phyloP scores from a whole-genome alignment of 2,329 filamentous ascomycete species.

The Thermochaetoides dissita region DNA sequence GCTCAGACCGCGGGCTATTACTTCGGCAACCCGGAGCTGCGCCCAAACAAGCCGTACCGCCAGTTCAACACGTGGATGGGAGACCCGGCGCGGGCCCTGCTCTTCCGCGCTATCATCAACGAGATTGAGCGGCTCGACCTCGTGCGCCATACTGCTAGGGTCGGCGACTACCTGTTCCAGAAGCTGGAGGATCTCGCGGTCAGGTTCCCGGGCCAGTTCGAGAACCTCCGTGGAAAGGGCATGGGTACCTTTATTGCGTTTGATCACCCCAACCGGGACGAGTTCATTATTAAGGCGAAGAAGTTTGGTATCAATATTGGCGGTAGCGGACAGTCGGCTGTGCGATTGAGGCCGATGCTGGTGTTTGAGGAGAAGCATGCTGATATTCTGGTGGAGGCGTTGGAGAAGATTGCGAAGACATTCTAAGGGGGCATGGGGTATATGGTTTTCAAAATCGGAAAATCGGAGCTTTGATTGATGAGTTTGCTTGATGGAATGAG shows the following conservation, averaged over 20 bases:
- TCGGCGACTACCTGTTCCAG: conserved; percentile 64
- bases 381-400: conserved; percentile 63
- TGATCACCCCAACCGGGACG: conserved; percentile 67
- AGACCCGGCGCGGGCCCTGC: conserved; percentile 68
- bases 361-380: conserved; percentile 86
- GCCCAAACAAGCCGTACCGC: conserved; percentile 84
- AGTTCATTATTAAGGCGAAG: conserved; percentile 69
- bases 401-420: conserved; percentile 54
- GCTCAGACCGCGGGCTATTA: conserved; percentile 90
- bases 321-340: conserved; percentile 60
- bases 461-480: background rate
- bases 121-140: conserved; percentile 66
- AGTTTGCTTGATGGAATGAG: no score
- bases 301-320: conserved; percentile 73
- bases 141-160: conserved; percentile 63
- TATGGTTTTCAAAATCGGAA: background rate
- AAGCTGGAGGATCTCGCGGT: conserved; percentile 53
- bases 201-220: conserved; percentile 63
- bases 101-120: conserved; percentile 75
- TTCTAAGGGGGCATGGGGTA: background rate
- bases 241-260: conserved; percentile 89
- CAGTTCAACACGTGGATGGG: conserved; percentile 99
- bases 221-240: conserved; percentile 74
- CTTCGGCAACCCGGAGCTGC: conserved; percentile 64
- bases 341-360: conserved; percentile 77